These are phyloP conservation scores for Xylaria multiplex DNA, from an alignment of 2,329 filamentous ascomycete species.

Conservation along the genomic window DNA sequence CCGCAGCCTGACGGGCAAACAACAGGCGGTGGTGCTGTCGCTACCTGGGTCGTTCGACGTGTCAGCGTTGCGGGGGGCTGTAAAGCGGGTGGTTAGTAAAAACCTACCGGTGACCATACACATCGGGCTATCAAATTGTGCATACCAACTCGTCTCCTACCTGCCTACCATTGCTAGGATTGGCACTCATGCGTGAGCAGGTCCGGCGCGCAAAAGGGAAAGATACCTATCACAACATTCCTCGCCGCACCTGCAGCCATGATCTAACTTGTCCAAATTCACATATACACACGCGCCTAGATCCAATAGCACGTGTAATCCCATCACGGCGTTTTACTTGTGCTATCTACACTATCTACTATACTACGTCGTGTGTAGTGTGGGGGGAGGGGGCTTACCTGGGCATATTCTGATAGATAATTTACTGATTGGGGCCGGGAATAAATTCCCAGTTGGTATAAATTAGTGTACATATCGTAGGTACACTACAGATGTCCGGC, in stretches of 20 bases:
- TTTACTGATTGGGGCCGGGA: conserved; percentile 6
- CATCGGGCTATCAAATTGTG: conserved; percentile 9
- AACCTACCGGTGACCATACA: neutral
- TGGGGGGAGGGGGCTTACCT: too few species aligned
- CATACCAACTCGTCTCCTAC: neutral
- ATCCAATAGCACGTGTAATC: conserved; percentile 5
- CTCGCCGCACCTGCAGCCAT: conserved; percentile 5
- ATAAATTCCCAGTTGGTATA: neutral
- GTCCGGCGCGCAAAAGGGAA: neutral
- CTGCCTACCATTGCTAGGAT: neutral
- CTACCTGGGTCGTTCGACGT: conserved; percentile 31
- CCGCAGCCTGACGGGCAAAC: conserved; percentile 18
- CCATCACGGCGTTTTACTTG: conserved; percentile 6
- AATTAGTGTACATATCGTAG: neutral
- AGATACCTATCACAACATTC: neutral
- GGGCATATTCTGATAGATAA: too few species aligned
- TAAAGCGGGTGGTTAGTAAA: conserved; percentile 1
- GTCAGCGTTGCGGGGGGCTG: conserved; percentile 25
- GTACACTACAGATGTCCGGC: neutral
- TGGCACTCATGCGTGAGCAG: conserved; percentile 4
- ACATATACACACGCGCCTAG: neutral
- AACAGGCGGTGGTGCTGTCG: conserved; percentile 31
- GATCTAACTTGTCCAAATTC: neutral
- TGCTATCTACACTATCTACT: neutral
- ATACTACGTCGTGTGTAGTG: neutral